A percentile compares a stretch with the other conserved stretches of the same genome.
Evolutionary conservation across 805 yeast genomes (phyloP).

Genomic region (Candida qinlingensis): DNA sequence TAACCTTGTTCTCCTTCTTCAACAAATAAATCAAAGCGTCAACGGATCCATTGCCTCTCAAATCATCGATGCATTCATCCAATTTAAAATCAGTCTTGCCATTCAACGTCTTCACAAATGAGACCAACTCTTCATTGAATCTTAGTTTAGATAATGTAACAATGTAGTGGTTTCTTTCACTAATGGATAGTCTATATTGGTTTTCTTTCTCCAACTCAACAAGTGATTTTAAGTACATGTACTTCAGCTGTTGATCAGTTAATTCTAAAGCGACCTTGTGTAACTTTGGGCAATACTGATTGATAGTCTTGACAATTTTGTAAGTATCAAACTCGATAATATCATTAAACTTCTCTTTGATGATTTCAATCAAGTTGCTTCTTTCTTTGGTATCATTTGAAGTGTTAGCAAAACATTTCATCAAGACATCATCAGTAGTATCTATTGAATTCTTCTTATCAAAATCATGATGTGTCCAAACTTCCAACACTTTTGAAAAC

Average conservation of each 20-base stretch:
- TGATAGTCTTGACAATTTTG: constrained; percentile 25
- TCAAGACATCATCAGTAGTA: constrained; percentile 24
- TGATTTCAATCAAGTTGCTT: constrained; percentile 13
- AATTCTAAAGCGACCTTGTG: constrained; percentile 14
- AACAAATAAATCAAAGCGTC: constrained; percentile 23
- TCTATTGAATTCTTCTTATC: constrained; percentile 20
- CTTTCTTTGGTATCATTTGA: constrained; percentile 17
- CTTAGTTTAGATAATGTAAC: constrained; percentile 14
- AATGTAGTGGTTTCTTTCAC: constrained; percentile 20
- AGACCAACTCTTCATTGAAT: constrained; percentile 10
- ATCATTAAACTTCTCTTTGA: constrained; percentile 12
- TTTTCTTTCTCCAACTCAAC: constrained; percentile 20
- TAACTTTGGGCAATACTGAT: constrained; percentile 15
- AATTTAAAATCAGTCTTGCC: constrained; percentile 17
- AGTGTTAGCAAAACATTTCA: constrained; percentile 23
- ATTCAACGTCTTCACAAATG: constrained; percentile 20
- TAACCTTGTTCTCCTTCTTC: constrained; percentile 8
- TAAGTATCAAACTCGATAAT: constrained; percentile 26
- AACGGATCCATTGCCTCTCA: constrained; percentile 20
- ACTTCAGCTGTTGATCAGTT: constrained; percentile 19
- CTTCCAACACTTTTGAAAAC: constrained; percentile 46
- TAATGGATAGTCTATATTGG: constrained; percentile 7
- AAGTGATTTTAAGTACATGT: constrained; percentile 21
- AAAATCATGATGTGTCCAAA: constrained; percentile 39
- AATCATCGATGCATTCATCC: constrained; percentile 19